A percentile compares a stretch with the other conserved stretches of the same genome.
phyloP scores from a whole-genome alignment of 768 basidiomycete species.

The Psilocybe subaeruginosa region DNA sequence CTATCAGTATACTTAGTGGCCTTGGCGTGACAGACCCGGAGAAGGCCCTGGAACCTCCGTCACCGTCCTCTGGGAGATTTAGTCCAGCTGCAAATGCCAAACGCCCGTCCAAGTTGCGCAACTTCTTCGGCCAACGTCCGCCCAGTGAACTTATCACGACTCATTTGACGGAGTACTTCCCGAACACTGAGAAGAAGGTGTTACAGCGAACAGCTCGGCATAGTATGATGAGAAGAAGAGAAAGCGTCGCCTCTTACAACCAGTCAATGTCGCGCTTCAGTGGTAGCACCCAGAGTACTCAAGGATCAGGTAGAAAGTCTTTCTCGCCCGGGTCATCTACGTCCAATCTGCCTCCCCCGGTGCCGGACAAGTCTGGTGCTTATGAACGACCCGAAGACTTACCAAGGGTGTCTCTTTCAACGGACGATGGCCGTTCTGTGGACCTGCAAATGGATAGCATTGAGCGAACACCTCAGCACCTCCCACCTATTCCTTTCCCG shows the following conservation, averaged over 20 bases:
- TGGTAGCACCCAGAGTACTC: conserved; percentile 60
- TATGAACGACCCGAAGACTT: conserved; percentile 45
- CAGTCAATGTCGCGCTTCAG: conserved; percentile 63
- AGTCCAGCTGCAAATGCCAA: conserved; percentile 44
- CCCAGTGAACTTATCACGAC: conserved; percentile 96
- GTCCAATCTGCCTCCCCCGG: conserved; percentile 48
- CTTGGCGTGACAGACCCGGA: conserved; percentile 87
- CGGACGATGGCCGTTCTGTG: conserved; percentile 68
- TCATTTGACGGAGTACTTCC: conserved; percentile 95
- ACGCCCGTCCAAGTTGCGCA: conserved; percentile 76
- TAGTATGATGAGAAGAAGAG: conserved; percentile 76
- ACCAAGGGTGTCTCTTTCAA: conserved; percentile 76
- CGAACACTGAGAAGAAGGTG: conserved; percentile 88
- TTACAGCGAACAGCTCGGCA: conserved; percentile 87
- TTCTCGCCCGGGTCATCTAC: conserved; percentile 48
- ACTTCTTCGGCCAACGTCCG: conserved; percentile 98
- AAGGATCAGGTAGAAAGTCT: conserved; percentile 48
- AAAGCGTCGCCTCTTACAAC: conserved; percentile 54
- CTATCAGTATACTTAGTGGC: conserved; percentile 91
- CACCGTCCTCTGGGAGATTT: conserved; percentile 43
- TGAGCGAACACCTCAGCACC: conserved; percentile 52
- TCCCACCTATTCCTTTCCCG: conserved; percentile 80
- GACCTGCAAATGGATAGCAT: conserved; percentile 55
- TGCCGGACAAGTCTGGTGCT: conserved; percentile 35
- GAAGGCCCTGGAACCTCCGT: conserved; percentile 62